Evolutionary conservation across 345 rosid species (phyloP), one percentile per base, ranked within the genome.

Genomic region (Diplotaxis tenuifolia): DNA sequence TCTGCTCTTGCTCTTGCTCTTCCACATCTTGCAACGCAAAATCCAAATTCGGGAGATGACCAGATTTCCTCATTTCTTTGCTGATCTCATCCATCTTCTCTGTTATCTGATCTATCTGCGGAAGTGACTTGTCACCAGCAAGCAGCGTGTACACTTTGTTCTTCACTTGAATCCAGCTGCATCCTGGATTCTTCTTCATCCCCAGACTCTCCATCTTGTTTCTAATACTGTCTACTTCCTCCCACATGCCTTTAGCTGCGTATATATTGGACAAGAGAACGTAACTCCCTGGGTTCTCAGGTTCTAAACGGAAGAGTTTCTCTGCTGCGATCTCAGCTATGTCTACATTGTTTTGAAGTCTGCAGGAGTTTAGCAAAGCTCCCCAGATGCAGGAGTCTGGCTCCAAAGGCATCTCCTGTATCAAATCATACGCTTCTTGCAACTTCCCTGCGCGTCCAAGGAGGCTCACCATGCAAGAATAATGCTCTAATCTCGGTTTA

Each of bases 381-480:
- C 97, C 97, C 97, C 96, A 92, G 54, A 89, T 78, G 50, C 91
- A 84, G 34, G 85, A 86, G 68, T 83, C 78, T 54, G 95, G 91
- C 60, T 87, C 77, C 14, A 77, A 72, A 9, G 95, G 91, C 83
- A 90, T 88, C 65, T 83, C 74, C 69, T 78, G 75, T 78, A 91
- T 80, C 80, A 87, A 74, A 36, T 76, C 65, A 79, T 78, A 84
- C 6, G 96, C 93, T 62, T 92, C 95, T 70, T 84, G 79, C 36
- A 87, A 77, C 86, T 82, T 86, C 25, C 91, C 90, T 42, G 84
- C 79, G 40, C 90, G 88, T 27, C 98, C 95, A 6, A 85, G 78
- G 75, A 90, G 92, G 81, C 79, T 87, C 27, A 92, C 89, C 89
- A 88, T 77, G 76, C 91, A 92, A 63, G 96, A 83, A 73, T 85